Evolutionary conservation across 306 rosid species (phyloP).

Genomic region (Carpinus viminea): DNA sequence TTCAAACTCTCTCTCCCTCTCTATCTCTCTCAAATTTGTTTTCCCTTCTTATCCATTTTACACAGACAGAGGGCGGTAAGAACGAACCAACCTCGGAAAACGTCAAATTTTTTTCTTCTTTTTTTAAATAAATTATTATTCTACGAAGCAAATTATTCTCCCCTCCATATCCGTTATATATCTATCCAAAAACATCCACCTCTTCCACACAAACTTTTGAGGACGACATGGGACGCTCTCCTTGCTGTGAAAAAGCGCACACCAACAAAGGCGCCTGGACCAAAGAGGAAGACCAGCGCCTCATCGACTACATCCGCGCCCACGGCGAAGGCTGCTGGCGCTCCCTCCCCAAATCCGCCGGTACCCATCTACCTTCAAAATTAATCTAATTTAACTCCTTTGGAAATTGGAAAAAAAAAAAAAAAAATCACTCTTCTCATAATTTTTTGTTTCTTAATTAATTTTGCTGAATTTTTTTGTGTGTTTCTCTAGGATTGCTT

Average conservation of each 20-base stretch:
- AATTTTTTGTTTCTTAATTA: neutral
- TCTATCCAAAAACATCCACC: too few species aligned
- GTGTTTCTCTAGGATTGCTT: conserved; percentile 42
- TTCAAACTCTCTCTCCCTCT: neutral
- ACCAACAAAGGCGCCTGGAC: conserved; percentile 84
- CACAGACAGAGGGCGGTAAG: too few species aligned
- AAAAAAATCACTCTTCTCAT: neutral
- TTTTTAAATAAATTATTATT: too few species aligned
- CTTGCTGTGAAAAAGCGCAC: conserved; percentile 76
- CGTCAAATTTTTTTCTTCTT: too few species aligned
- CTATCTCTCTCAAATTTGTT: neutral
- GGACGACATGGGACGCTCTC: conserved; percentile 60
- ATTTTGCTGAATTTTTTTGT: too few species aligned
- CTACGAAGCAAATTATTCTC: too few species aligned
- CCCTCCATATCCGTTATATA: too few species aligned
- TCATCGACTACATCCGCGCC: conserved; percentile 59
- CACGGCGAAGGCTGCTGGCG: conserved; percentile 90
- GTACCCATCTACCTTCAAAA: conserved; percentile 11
- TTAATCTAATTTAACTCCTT: too few species aligned
- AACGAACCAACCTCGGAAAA: too few species aligned
- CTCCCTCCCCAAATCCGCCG: conserved; percentile 71
- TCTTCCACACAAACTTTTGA: too few species aligned
- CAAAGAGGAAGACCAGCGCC: conserved; percentile 75
- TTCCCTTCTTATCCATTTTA: conserved; percentile 13
- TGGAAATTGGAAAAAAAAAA: too few species aligned